Base-by-base conservation (phyloP, 805 yeast species). In the Saccharomycopsis sp. region DNA sequence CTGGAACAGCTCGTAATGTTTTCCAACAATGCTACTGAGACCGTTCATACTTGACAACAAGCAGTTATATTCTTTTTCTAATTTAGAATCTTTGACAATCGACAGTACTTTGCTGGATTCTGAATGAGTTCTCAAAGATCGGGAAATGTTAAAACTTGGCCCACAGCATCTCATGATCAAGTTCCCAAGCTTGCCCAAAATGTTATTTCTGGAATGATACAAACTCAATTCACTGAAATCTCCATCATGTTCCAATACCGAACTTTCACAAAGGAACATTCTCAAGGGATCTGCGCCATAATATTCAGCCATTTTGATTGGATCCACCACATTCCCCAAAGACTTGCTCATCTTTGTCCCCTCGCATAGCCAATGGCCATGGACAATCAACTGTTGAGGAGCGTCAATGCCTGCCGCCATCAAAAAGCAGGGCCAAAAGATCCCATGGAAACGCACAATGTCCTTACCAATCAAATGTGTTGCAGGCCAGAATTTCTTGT, bases 301-400 rank as follows among this genome's bases (percentile, higher is more conserved):
- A 31, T 66, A 57, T 0, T 71, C 65, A 3, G 74, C 64, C 22
- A 80, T 67, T n/a, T 63, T 71, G 15, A 82, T 55, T 0, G 98
- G 98, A 53, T 92, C 96, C 4, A 89, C 94, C 7, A 89, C 96
- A 55, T 92, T 92, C 0, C 96, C 96, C 41, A 77, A 62, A 42
- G 94, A 80, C 53, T 92, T 92, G 38, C 95, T 83, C 98, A 92
- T 92, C 56, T 92, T 92, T 33, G 75, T 64, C 0, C 97, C 97
- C 25, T 77, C 80, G 58, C 81, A 73, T 17, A 88, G 65, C 97
- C 97, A 92, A 58, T 92, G 98, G 4, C 94, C 80, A 63, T 92
- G 98, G 2, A 92, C 95, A 4, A 87, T 68, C 3, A 92, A 72
- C 43, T 77, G 79, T 31, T 68, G 62, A 0, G 97, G 97, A 4